Conservation (phyloP, 139 green algal genomes). For the Pleodorina starrii region DNA sequence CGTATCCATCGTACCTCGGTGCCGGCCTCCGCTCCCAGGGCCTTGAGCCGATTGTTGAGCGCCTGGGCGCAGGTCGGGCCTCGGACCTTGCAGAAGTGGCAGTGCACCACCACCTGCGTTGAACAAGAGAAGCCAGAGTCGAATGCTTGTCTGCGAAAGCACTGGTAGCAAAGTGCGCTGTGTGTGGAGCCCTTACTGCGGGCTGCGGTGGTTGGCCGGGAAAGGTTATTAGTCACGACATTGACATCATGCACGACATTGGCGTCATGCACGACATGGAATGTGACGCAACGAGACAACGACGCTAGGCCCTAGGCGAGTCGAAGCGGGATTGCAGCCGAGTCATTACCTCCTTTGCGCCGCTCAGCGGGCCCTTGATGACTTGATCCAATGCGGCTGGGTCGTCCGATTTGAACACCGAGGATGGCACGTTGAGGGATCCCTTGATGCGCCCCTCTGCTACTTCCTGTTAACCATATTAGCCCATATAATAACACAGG, state of each 20-base stretch:
- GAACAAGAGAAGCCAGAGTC: background rate
- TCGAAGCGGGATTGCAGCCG: no score
- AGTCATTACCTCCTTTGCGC: slow-evolving; percentile 1
- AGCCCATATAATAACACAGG: no score
- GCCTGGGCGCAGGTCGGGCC: slow-evolving; percentile 24
- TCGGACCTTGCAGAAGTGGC: slow-evolving; percentile 36
- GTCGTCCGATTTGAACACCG: background rate
- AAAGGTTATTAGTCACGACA: no score
- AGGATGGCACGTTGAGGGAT: slow-evolving; percentile 4
- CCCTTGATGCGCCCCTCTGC: slow-evolving; percentile 1
- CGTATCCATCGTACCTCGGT: slow-evolving; percentile 1
- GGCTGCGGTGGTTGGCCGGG: no score
- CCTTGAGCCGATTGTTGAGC: slow-evolving; percentile 28
- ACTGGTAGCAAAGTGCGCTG: no score
- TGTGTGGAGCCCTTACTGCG: no score
- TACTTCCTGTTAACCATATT: background rate
- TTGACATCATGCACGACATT: no score
- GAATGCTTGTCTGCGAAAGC: no score
- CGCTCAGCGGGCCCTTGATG: slow-evolving; percentile 10
- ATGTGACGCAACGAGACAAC: no score
- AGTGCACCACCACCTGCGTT: slow-evolving; percentile 30
- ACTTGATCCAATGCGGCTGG: background rate
- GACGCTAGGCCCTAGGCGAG: no score
- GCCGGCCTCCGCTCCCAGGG: background rate
- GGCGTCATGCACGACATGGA: no score